Percentiles rank a stretch among this genome's conserved stretches.
Conservation (phyloP, 495 filamentous ascomycete genomes). For the Saxophila tyrrhenica region DNA sequence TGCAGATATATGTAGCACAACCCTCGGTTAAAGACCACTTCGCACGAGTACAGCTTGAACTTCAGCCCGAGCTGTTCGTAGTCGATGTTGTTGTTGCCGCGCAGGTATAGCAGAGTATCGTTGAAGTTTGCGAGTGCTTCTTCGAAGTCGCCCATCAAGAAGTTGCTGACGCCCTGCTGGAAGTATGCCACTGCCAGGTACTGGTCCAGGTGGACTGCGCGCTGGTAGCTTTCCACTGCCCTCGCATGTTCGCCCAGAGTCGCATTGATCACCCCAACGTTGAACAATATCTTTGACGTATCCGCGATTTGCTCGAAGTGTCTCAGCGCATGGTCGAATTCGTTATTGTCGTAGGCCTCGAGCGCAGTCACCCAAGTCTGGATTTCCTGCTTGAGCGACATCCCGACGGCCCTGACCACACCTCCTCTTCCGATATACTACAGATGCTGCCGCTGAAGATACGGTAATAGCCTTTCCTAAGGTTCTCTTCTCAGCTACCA, state of each 20-base stretch:
- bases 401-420: not conserved
- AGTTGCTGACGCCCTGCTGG: constrained; percentile 97
- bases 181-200: constrained; percentile 98
- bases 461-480: no score
- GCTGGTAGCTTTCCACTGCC: constrained; percentile 92
- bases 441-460: no score
- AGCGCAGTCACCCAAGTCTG: constrained; percentile 95
- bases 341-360: constrained; percentile 85
- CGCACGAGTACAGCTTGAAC: constrained; percentile 94
- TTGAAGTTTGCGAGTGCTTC: constrained; percentile 98
- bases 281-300: constrained; percentile 97
- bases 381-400: constrained; percentile 64
- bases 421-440: not conserved
- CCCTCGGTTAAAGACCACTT: constrained; percentile 95
- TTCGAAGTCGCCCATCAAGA: constrained; percentile 92
- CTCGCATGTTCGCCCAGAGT: constrained; percentile 93
- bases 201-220: constrained; percentile 75
- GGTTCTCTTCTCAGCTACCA: not conserved
- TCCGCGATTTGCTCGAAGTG: constrained; percentile 80
- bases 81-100: constrained; percentile 94
- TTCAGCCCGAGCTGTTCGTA: constrained; percentile 94
- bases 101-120: constrained; percentile 86
- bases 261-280: constrained; percentile 95
- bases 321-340: constrained; percentile 77
- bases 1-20: constrained; percentile 96